Base-by-base conservation (phyloP, 257 asterid species). In the Paraleonurus japonicus region DNA sequence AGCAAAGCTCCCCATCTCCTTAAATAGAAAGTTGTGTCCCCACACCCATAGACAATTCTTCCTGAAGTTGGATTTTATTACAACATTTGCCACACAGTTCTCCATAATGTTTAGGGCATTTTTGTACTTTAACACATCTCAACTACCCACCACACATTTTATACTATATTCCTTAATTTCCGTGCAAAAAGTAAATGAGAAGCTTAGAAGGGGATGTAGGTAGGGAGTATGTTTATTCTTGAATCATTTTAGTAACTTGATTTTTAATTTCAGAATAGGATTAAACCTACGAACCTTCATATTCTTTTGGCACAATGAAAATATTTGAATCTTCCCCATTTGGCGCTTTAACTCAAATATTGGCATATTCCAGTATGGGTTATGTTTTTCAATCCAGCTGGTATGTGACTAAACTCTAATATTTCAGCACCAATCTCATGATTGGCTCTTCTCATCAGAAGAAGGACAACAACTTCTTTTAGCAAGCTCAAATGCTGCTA, bases 391-490 rank as follows among this genome's bases (percentile, higher is more conserved):
- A 11, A 55, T 62, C 62, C 54, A 41, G 47, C 74, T 60, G 75
- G 69, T 76, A 71, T 78, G 61, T 87, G 76, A 85, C 85, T 33
- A 55, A 81, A 71, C 32, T 74, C 81, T 55, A n/a, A 74, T 71
- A 74, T 89, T 87, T 85, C 92, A 95, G 99, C 72, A 75, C 72
- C 90, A 96, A 83, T 92, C 85, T 80, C 84, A 75, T 72, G 97
- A 89, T 76, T 95, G 99, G 99, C 88, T 95, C 72, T 92, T 83
- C 79, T 81, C 98, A 51, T 82, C 98, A 65, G 94, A 84, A 80
- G 94, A 89, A 88, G 99, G 99, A 53, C 99, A 92, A 78, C 85
- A 97, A 96, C 66, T 85, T 64, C 82, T 95, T 72, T 90, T 89
- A 71, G 92, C 57, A 76, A 92, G 85, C 75, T 77, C 98, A 20